phyloP scores from a whole-genome alignment of 1,139 yeast species.

The Insectozyma bohioensis region DNA sequence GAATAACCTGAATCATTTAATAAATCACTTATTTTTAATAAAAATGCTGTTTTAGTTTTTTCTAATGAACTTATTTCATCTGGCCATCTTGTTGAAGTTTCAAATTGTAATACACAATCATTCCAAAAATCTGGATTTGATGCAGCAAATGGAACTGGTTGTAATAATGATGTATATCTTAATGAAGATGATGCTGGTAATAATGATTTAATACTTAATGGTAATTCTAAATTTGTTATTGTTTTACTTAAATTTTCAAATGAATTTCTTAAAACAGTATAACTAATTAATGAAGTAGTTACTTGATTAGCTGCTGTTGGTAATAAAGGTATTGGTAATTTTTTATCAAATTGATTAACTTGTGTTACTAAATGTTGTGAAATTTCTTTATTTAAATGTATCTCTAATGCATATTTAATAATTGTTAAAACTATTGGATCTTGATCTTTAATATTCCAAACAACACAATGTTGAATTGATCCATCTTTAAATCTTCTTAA shows the following conservation, averaged over 20 bases:
- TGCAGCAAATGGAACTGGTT: conserved; percentile 80
- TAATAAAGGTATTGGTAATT: conserved; percentile 60
- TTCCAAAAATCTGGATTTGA: conserved; percentile 81
- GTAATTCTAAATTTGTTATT: conserved; percentile 57
- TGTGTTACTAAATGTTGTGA: conserved; percentile 42
- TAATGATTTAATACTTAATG: conserved; percentile 69
- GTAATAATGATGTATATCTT: conserved; percentile 70
- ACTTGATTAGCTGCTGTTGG: conserved; percentile 57
- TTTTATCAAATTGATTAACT: conserved; percentile 44
- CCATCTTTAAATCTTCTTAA: conserved; percentile 92
- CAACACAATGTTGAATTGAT: conserved; percentile 81
- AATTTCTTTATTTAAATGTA: conserved; percentile 57
- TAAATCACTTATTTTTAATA: conserved; percentile 67
- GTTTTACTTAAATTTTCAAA: conserved; percentile 66
- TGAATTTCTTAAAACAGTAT: conserved; percentile 56
- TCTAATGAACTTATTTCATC: conserved; percentile 84
- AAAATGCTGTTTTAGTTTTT: conserved; percentile 85
- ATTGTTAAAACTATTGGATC: conserved; percentile 71
- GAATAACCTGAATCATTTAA: conserved; percentile 54
- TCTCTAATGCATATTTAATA: conserved; percentile 57
- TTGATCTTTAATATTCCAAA: conserved; percentile 66
- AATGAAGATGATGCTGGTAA: conserved; percentile 71
- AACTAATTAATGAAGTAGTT: conserved; percentile 50
- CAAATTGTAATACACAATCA: conserved; percentile 81
- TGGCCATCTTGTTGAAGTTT: conserved; percentile 92